A percentile compares a stretch with the other conserved stretches of the same genome.
phyloP scores from a whole-genome alignment of 352 stramenopile species.

The Blastocystis sp. region DNA sequence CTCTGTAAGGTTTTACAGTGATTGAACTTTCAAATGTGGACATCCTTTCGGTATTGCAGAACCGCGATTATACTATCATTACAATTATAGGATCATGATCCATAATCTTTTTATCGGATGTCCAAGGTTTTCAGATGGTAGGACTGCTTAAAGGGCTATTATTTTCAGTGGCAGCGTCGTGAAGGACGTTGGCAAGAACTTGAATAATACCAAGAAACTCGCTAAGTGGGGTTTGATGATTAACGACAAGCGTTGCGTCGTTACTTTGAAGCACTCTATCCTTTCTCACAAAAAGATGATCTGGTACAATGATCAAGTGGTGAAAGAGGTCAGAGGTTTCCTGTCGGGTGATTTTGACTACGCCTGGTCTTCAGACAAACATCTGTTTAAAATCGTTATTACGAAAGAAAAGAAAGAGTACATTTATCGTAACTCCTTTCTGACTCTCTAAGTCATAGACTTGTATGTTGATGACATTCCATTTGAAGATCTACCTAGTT shows the following conservation, averaged over 20 bases:
- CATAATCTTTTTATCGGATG: not conserved
- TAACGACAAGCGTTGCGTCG: slow-evolving; percentile 15
- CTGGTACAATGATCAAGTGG: slow-evolving; percentile 36
- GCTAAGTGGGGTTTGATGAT: slow-evolving; percentile 37
- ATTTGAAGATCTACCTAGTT: not conserved
- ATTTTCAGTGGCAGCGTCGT: slow-evolving; percentile 20
- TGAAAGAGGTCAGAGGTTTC: not conserved
- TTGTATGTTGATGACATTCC: slow-evolving; percentile 1
- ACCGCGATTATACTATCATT: not conserved
- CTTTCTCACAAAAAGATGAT: slow-evolving; percentile 21
- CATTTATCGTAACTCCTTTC: not conserved
- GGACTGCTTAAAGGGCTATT: not conserved
- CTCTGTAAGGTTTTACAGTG: not conserved
- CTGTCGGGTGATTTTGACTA: slow-evolving; percentile 17
- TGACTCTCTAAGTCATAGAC: not conserved
- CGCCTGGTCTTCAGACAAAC: not conserved
- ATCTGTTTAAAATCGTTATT: slow-evolving; percentile 14
- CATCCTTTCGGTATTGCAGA: not conserved
- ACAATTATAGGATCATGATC: not conserved
- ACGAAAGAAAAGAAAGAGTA: not conserved
- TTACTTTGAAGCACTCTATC: slow-evolving; percentile 50
- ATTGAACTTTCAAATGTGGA: not conserved
- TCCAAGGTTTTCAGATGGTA: not conserved
- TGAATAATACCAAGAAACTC: slow-evolving; percentile 43
- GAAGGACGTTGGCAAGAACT: slow-evolving; percentile 38